A percentile compares a stretch with the other conserved stretches of the same genome.
Evolutionary conservation across 2,329 filamentous ascomycete genomes (phyloP).

Genomic region (Endoconidiophora polonica): DNA sequence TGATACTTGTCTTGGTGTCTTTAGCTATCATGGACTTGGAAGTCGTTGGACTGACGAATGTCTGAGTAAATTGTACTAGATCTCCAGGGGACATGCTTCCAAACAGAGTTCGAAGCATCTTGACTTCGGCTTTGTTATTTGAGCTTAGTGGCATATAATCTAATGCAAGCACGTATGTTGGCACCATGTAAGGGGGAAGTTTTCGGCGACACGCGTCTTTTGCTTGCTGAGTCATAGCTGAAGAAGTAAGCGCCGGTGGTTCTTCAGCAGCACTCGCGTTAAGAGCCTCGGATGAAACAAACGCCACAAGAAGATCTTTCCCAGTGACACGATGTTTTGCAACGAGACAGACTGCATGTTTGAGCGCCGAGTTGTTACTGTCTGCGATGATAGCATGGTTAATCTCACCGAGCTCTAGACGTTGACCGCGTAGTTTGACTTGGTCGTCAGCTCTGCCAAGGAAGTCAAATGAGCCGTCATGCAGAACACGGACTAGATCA

Average conservation of each 20-base stretch:
- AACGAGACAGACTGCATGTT: slow-evolving; percentile 63
- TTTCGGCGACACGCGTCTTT: slow-evolving; percentile 48
- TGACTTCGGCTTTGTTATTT: slow-evolving; percentile 79
- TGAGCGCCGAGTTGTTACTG: slow-evolving; percentile 35
- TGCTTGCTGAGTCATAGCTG: slow-evolving; percentile 20
- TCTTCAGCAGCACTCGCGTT: neutral
- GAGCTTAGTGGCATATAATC: slow-evolving; percentile 60
- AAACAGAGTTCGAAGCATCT: slow-evolving; percentile 51
- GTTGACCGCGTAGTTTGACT: slow-evolving; percentile 76
- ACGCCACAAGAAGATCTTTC: slow-evolving; percentile 73
- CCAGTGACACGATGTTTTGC: slow-evolving; percentile 49
- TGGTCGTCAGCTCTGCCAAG: slow-evolving; percentile 80
- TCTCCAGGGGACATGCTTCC: slow-evolving; percentile 39
- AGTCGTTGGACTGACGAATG: slow-evolving; percentile 16
- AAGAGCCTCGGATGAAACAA: slow-evolving; percentile 30
- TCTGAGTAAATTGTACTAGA: slow-evolving; percentile 24
- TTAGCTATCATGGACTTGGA: slow-evolving; percentile 14
- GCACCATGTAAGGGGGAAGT: slow-evolving; percentile 79
- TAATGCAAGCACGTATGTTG: slow-evolving; percentile 62
- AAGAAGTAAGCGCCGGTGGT: neutral
- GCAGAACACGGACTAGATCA: slow-evolving; percentile 65
- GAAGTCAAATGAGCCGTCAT: slow-evolving; percentile 74
- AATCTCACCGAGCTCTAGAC: slow-evolving; percentile 81
- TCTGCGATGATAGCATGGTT: slow-evolving; percentile 61
- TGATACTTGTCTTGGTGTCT: slow-evolving; percentile 17